Base-by-base conservation (phyloP, 2,329 filamentous ascomycete genomes). In the Aspergillus novofumigatus region DNA sequence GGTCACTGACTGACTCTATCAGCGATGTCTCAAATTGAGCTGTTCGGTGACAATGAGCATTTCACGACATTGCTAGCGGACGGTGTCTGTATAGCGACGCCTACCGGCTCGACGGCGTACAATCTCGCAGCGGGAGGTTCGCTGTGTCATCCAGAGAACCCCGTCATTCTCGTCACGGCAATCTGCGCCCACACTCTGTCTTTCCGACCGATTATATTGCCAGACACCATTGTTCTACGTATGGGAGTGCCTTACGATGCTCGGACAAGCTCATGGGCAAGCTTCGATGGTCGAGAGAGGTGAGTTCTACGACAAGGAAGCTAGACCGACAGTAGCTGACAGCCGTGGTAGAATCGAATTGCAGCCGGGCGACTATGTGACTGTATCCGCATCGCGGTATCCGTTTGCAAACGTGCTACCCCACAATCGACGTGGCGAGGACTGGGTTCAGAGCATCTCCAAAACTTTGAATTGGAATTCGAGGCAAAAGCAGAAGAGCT, bases 91-190 rank as follows among this genome's bases (percentile, higher is more conserved):
- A 89, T 97, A 25, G 92, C 93, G 1, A 97, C 93, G 5, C 94
- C 93, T 0, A 97, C 94, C 0, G 94, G 93, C 14, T 94, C 90
- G 5, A 97, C 93, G 14, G 93, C 93, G 20, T 97, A 97, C 77
- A 97, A 96, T 69, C 86, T 97, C 21, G 93, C 92, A 0, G 92
- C 93, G 0, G 94, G 94, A n/a, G 93, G 93, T 21, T 96, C 91
- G 3, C 83, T 97, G 25, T 97, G 92, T 69, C 93, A 97, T 71
- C 93, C 93, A 0, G 94, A 97, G 66, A 97, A 97, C 71, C 94
- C 93, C 0, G 92, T 97, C 50, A 96, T 97, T 75, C 85, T 97
- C 1, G 86, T 97, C 5, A 96, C 92, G 0, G 89, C 93, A 51
- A 96, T 97, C 55, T 97, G 92, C 71, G 91, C 94, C 1, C 93